These are phyloP conservation scores for Plasmodium vinckei DNA, from an alignment of 169 alveolate species.

Conservation along the genomic window DNA sequence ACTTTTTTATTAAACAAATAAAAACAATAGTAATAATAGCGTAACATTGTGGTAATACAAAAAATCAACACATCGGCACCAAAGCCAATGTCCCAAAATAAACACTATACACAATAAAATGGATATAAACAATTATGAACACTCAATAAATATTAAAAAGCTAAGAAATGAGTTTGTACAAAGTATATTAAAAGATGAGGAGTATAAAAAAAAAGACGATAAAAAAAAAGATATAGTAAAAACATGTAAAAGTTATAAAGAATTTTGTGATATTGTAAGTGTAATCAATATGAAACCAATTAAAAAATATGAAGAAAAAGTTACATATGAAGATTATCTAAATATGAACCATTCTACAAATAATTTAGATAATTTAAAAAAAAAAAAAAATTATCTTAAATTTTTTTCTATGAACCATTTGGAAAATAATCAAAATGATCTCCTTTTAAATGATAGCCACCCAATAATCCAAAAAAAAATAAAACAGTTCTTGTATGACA, in stretches of 20 bases:
- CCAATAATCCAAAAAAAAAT: slow-evolving; percentile 4
- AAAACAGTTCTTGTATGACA: slow-evolving; percentile 18
- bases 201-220: slow-evolving; percentile 62
- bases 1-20: no score
- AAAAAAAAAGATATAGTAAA: slow-evolving; percentile 73
- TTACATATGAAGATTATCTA: slow-evolving; percentile 63
- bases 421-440: slow-evolving; percentile 2
- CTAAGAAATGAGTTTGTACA: slow-evolving; percentile 50
- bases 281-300: slow-evolving; percentile 69
- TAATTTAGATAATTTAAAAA: neutral
- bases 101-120: neutral
- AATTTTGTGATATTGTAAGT: slow-evolving; percentile 61
- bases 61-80: neutral
- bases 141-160: slow-evolving; percentile 25
- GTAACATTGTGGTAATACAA: neutral
- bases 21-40: neutral
- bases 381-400: slow-evolving; percentile 1
- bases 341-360: neutral
- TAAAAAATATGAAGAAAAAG: slow-evolving; percentile 59
- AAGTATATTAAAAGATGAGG: slow-evolving; percentile 58
- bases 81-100: no score
- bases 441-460: neutral
- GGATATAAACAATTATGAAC: slow-evolving; percentile 1
- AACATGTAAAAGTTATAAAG: slow-evolving; percentile 70
- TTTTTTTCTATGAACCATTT: neutral